Conservation (phyloP, 139 green algal genomes). For the Chlamydomonas sphaeroides region DNA sequence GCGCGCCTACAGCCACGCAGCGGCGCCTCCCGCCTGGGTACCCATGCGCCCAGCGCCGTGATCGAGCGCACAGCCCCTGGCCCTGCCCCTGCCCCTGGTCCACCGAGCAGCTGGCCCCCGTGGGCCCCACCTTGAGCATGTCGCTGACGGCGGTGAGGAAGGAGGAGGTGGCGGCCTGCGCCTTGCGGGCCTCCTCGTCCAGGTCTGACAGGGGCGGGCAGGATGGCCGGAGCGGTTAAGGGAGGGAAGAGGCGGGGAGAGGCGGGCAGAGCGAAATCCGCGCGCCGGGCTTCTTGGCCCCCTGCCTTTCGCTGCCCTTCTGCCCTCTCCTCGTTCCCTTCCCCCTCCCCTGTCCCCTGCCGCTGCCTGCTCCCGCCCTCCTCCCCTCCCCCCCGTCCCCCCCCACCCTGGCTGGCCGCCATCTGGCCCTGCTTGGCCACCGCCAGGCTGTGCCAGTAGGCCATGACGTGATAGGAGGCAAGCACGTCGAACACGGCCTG, state of each 20-base stretch:
- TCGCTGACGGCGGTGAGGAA: constrained; percentile 45
- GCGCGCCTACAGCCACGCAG: no score
- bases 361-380: neutral
- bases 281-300: no score
- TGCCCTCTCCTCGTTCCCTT: neutral
- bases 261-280: no score
- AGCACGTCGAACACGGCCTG: constrained; percentile 53
- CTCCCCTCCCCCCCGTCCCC: neutral
- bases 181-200: constrained; percentile 6
- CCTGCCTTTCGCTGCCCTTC: no score
- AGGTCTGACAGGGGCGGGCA: neutral
- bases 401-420: constrained; percentile 26
- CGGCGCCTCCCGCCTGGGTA: no score
- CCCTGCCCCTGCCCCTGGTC: neutral
- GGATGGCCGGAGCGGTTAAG: no score
- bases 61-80: no score
- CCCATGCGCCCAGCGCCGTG: no score
- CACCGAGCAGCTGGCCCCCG: neutral
- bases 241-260: no score
- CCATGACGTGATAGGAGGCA: constrained; percentile 63
- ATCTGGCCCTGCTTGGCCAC: constrained; percentile 41
- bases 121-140: constrained; percentile 20
- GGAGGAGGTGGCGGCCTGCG: constrained; percentile 7
- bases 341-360: neutral
- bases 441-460: constrained; percentile 41